Evolutionary conservation across 116 monocot species (phyloP).

Genomic region (Papilionanthe hybrid): DNA sequence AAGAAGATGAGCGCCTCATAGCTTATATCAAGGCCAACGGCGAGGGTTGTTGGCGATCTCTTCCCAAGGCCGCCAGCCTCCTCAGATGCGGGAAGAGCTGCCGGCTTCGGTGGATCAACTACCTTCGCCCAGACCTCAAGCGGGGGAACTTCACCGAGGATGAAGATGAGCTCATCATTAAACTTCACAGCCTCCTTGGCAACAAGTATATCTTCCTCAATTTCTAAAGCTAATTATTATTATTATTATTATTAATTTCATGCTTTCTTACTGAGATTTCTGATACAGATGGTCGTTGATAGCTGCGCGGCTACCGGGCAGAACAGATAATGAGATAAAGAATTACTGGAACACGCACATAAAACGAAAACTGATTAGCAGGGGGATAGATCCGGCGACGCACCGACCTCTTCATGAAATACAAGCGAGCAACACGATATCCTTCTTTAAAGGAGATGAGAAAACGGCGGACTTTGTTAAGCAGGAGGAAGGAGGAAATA

Average conservation of each 20-base stretch:
- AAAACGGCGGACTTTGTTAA: background rate
- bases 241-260: background rate
- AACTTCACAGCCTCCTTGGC: constrained; percentile 69
- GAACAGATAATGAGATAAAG: constrained; percentile 94
- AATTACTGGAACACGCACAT: constrained; percentile 98
- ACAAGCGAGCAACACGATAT: constrained; percentile 21
- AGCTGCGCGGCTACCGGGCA: constrained; percentile 62
- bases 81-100: constrained; percentile 75
- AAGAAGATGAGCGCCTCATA: constrained; percentile 64
- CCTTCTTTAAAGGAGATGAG: constrained; percentile 24
- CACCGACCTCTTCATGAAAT: constrained; percentile 46
- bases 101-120: constrained; percentile 75
- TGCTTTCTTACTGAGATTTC: background rate
- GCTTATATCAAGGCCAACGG: constrained; percentile 63
- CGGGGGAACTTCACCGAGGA: constrained; percentile 66
- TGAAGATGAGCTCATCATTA: constrained; percentile 83
- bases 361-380: constrained; percentile 54
- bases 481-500: background rate
- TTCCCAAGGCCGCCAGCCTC: constrained; percentile 67
- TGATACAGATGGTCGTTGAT: constrained; percentile 65
- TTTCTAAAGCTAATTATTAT: too few relatives aligned
- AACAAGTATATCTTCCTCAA: constrained; percentile 41
- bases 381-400: constrained; percentile 67
- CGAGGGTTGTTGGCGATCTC: constrained; percentile 75
- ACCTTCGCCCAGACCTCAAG: constrained; percentile 67